A percentile compares a stretch with the other conserved stretches of the same genome.
Evolutionary conservation across 1,284 basidiomycete species (phyloP).

Genomic region (Ganoderma resinaceum): DNA sequence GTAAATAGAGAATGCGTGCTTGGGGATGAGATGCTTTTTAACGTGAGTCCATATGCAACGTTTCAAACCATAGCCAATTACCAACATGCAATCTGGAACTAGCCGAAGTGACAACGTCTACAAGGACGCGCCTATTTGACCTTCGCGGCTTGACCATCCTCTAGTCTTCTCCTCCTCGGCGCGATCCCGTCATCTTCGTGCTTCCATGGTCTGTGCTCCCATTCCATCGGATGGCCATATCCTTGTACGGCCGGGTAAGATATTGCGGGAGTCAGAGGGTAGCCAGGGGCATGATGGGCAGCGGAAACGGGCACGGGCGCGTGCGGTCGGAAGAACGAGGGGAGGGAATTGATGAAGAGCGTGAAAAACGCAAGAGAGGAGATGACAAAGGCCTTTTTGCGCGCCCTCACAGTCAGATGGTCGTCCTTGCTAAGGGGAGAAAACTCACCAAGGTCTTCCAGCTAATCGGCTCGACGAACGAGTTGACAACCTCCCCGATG

Average conservation of each 20-base stretch:
- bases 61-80: background rate
- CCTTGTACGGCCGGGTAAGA: slow-evolving; percentile 52
- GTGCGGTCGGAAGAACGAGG: slow-evolving; percentile 77
- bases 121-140: slow-evolving; percentile 40
- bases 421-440: background rate
- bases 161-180: slow-evolving; percentile 65
- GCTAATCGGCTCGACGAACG: slow-evolving; percentile 95
- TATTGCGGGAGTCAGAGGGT: slow-evolving; percentile 50
- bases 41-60: background rate
- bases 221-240: slow-evolving; percentile 49
- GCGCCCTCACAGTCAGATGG: background rate
- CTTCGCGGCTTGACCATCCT: slow-evolving; percentile 66
- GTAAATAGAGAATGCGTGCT: background rate
- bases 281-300: slow-evolving; percentile 41
- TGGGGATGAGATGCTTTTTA: background rate
- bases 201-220: slow-evolving; percentile 44
- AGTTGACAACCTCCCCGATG: slow-evolving; percentile 94
- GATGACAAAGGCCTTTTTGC: slow-evolving; percentile 73
- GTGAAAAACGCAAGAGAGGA: slow-evolving; percentile 83
- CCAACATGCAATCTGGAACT: background rate
- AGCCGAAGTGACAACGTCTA: background rate
- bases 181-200: slow-evolving; percentile 46
- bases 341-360: slow-evolving; percentile 82
- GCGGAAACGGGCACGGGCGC: slow-evolving; percentile 35
- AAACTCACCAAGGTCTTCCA: slow-evolving; percentile 91